Evolutionary conservation across 2,329 filamentous ascomycete genomes (phyloP).

Genomic region (Rutstroemia sp.): DNA sequence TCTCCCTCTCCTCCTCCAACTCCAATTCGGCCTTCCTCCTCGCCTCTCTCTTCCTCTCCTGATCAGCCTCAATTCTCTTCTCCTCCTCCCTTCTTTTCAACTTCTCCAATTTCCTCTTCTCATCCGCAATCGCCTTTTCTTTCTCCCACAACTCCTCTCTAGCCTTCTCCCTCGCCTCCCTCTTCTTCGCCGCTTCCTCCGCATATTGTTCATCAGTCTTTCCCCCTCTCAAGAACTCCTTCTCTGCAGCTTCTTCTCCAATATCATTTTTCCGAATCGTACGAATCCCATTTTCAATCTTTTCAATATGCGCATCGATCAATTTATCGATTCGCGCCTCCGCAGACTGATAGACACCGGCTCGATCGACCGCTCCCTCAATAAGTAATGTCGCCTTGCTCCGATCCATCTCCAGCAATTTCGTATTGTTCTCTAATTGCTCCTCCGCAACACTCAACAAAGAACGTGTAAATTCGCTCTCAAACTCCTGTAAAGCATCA

Average conservation of each 20-base stretch:
- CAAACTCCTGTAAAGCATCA: constrained; percentile 50
- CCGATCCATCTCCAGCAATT: constrained; percentile 65
- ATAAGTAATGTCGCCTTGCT: constrained; percentile 68
- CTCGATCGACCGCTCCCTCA: constrained; percentile 70
- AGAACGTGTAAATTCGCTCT: constrained; percentile 56
- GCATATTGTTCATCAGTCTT: constrained; percentile 72
- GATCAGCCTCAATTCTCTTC: constrained; percentile 38
- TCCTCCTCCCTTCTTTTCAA: constrained; percentile 43
- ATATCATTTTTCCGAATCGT: constrained; percentile 60
- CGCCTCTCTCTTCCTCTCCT: constrained; percentile 34
- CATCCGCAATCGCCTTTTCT: constrained; percentile 51
- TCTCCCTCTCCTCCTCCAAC: constrained; percentile 18
- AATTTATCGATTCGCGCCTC: constrained; percentile 59
- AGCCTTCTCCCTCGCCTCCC: constrained; percentile 52
- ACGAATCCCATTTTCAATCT: constrained; percentile 64
- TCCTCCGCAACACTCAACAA: constrained; percentile 63
- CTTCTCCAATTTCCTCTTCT: constrained; percentile 50
- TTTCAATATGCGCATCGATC: constrained; percentile 52
- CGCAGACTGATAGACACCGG: constrained; percentile 66
- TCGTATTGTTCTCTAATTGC: constrained; percentile 69
- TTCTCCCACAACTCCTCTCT: constrained; percentile 52
- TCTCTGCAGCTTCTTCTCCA: constrained; percentile 59
- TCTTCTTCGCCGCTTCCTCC: constrained; percentile 53
- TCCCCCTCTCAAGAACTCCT: constrained; percentile 56
- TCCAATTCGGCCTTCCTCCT: constrained; percentile 24